Evolutionary conservation across 331 rosid species (phyloP).

Genomic region (Erythrophleum ivorense): DNA sequence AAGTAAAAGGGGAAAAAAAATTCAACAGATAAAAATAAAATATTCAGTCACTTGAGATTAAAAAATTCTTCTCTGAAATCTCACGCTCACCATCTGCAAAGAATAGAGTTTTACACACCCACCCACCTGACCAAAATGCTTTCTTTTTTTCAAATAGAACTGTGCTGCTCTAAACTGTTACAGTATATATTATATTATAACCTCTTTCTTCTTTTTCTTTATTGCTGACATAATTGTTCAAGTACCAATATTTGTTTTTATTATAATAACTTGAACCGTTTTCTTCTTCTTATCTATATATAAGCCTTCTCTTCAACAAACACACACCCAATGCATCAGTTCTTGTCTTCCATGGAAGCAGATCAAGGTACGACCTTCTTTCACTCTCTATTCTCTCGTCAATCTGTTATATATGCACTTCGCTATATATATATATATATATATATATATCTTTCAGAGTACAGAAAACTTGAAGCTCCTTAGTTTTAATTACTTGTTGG

Average conservation of each 20-base stretch:
- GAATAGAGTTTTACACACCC: conserved; percentile 59
- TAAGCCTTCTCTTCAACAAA: conserved; percentile 48
- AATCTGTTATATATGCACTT: conserved; percentile 15
- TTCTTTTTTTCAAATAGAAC: conserved; percentile 63
- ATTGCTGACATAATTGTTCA: conserved; percentile 50
- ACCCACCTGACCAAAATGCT: conserved; percentile 71
- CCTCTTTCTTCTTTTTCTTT: conserved; percentile 7
- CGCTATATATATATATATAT: neutral
- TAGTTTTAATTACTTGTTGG: neutral
- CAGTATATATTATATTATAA: conserved; percentile 39
- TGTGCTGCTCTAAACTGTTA: conserved; percentile 55
- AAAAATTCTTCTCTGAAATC: conserved; percentile 54
- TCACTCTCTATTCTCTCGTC: conserved; percentile 27
- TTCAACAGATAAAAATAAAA: conserved; percentile 9
- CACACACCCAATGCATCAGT: conserved; percentile 43
- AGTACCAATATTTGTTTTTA: conserved; percentile 58
- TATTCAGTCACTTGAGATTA: conserved; percentile 44
- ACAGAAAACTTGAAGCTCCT: conserved; percentile 11
- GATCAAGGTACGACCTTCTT: conserved; percentile 54
- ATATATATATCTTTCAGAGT: neutral
- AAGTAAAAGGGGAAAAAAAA: neutral
- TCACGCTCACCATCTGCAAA: conserved; percentile 70
- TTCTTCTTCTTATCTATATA: conserved; percentile 50
- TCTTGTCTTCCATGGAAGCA: conserved; percentile 48
- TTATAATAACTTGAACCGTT: conserved; percentile 49